Evolutionary conservation across 2,329 filamentous ascomycete genomes (phyloP).

Genomic region (Stagonosporopsis rhizophila): DNA sequence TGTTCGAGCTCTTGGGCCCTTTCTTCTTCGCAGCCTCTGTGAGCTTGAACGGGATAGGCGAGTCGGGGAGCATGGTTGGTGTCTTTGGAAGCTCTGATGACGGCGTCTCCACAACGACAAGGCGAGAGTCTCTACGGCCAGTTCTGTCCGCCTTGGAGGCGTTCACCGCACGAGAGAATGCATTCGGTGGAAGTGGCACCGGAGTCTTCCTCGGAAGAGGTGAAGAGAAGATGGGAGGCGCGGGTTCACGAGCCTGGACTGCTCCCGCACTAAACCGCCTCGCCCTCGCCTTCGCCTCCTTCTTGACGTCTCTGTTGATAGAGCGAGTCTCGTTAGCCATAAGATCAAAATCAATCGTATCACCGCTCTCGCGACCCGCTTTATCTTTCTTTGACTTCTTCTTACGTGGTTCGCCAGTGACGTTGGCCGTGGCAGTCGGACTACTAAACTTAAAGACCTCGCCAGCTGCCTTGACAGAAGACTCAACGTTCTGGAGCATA

Average conservation of each 20-base stretch:
- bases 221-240: not conserved
- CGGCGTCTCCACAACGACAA: conserved; percentile 25
- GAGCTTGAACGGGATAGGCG: conserved; percentile 24
- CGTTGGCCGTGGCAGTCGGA: not conserved
- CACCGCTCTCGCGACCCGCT: conserved; percentile 3
- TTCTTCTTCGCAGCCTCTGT: not conserved
- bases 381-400: conserved; percentile 9
- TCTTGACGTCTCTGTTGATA: conserved; percentile 5
- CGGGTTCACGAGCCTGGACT: not conserved
- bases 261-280: not conserved
- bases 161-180: not conserved
- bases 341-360: not conserved
- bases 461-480: conserved; percentile 15
- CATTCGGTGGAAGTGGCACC: conserved; percentile 22
- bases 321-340: conserved; percentile 9
- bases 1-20: conserved; percentile 5
- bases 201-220: conserved; percentile 17
- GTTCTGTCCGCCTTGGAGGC: not conserved
- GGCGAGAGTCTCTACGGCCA: conserved; percentile 3
- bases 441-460: conserved; percentile 10
- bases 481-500: conserved; percentile 21
- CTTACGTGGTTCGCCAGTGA: not conserved
- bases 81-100: conserved; percentile 16
- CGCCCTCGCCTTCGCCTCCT: conserved; percentile 14
- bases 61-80: conserved; percentile 3